A percentile compares a stretch with the other conserved stretches of the same genome.
Conservation (phyloP, 164 flowering plant genomes). For the Santalum album region DNA sequence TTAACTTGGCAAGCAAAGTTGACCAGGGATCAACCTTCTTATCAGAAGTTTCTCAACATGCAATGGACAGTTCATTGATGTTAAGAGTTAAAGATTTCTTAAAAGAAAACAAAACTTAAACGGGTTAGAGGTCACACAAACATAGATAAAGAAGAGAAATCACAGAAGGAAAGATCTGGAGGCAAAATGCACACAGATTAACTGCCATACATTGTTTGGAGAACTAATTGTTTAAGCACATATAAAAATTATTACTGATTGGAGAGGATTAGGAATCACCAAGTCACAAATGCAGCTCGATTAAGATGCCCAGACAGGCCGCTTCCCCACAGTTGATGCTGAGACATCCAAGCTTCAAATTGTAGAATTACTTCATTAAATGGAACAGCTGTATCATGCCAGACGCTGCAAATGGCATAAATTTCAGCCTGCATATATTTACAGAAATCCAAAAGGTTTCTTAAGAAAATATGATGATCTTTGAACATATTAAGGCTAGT, state of each 20-base stretch:
- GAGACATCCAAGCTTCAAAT: constrained; percentile 73
- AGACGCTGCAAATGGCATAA: constrained; percentile 56
- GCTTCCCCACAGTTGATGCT: constrained; percentile 57
- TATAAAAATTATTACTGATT: neutral
- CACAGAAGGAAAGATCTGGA: neutral
- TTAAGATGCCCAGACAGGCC: constrained; percentile 37
- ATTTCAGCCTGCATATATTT: neutral
- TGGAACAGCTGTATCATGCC: constrained; percentile 93
- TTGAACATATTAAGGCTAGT: no score
- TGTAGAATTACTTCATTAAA: constrained; percentile 65
- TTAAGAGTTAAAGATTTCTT: no score
- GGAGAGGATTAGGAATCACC: constrained; percentile 34
- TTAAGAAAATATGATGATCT: no score
- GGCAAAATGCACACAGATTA: neutral
- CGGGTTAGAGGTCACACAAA: no score
- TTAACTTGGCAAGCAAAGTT: no score
- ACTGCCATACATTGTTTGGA: no score
- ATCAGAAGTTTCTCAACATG: no score
- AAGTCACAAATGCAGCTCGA: constrained; percentile 92
- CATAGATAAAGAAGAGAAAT: neutral
- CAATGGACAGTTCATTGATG: no score
- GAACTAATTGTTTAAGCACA: no score
- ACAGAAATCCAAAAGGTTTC: no score
- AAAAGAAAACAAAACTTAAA: no score
- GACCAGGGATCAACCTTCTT: no score